Evolutionary conservation across 202 grass and related monocot species (phyloP).

Genomic region (Saccharum hybrid): DNA sequence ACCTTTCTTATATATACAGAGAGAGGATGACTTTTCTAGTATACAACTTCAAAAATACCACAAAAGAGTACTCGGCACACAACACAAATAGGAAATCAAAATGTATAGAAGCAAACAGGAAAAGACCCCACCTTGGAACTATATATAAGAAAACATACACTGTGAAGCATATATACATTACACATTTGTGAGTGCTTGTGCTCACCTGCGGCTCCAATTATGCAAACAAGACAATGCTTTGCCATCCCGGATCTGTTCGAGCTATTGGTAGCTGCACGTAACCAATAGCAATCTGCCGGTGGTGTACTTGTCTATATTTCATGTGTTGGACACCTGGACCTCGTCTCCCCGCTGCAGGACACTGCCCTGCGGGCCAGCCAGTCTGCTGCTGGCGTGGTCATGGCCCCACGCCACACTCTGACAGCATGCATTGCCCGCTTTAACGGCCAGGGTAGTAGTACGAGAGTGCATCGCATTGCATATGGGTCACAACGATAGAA

Average conservation of each 20-base stretch:
- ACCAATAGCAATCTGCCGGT: background rate
- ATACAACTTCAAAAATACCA: background rate
- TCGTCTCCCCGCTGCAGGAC: background rate
- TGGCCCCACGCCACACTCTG: background rate
- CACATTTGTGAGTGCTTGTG: background rate
- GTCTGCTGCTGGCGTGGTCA: background rate
- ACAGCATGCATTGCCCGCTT: constrained; percentile 14
- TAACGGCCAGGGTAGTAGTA: constrained; percentile 31
- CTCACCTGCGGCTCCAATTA: background rate
- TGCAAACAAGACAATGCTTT: background rate
- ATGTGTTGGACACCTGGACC: constrained; percentile 35
- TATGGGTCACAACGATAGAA: constrained; percentile 20
- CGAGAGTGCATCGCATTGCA: constrained; percentile 26
- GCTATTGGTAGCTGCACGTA: background rate
- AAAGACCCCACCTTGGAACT: background rate
- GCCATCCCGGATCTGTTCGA: background rate
- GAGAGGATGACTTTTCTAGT: background rate
- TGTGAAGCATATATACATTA: background rate
- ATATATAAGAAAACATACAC: too few relatives aligned
- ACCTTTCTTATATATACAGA: too few relatives aligned
- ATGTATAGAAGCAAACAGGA: background rate
- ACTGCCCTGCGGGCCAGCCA: background rate
- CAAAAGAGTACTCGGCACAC: background rate
- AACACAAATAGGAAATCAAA: background rate
- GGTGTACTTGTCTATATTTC: constrained; percentile 54